Percentiles rank a stretch among this genome's conserved stretches.
phyloP scores from a whole-genome alignment of 352 stramenopile genomes.

The Phytopythium boreale region DNA sequence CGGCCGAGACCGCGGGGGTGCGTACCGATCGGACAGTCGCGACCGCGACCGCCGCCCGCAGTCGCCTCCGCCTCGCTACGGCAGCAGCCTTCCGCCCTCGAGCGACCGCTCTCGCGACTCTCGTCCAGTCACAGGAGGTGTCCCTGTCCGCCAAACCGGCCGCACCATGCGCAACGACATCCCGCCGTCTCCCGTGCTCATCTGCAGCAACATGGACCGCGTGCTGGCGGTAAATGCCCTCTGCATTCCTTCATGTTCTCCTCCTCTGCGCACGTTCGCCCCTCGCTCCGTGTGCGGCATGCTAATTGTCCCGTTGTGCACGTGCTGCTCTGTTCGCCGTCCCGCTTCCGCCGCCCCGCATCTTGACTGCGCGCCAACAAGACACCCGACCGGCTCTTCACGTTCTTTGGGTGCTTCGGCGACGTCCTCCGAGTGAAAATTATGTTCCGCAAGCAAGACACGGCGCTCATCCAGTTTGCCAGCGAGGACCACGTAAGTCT shows the following conservation, averaged over 20 bases:
- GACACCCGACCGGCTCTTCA: slow-evolving; percentile 68
- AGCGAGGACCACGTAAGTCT: slow-evolving; percentile 68
- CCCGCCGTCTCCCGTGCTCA: slow-evolving; percentile 61
- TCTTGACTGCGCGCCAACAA: slow-evolving; percentile 9
- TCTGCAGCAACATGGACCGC: slow-evolving; percentile 82
- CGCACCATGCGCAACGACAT: slow-evolving; percentile 54
- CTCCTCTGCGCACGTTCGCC: neutral
- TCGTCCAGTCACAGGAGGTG: slow-evolving; percentile 2
- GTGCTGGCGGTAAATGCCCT: slow-evolving; percentile 48
- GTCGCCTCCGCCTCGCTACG: slow-evolving; percentile 12
- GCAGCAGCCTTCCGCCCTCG: slow-evolving; percentile 17
- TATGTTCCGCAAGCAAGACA: slow-evolving; percentile 86
- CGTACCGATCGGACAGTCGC: slow-evolving; percentile 8
- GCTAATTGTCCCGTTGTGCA: neutral
- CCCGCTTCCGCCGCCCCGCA: neutral
- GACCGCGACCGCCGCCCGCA: slow-evolving; percentile 5
- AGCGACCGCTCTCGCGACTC: slow-evolving; percentile 26
- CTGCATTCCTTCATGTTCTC: neutral
- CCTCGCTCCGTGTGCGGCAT: neutral
- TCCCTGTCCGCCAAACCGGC: slow-evolving; percentile 25
- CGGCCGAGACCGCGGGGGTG: neutral
- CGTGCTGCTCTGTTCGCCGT: neutral
- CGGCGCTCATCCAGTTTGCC: slow-evolving; percentile 75
- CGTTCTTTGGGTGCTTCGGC: slow-evolving; percentile 82
- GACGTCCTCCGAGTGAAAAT: slow-evolving; percentile 84